Evolutionary conservation across 352 stramenopile genomes (phyloP).

Genomic region (Pythium dissimile): DNA sequence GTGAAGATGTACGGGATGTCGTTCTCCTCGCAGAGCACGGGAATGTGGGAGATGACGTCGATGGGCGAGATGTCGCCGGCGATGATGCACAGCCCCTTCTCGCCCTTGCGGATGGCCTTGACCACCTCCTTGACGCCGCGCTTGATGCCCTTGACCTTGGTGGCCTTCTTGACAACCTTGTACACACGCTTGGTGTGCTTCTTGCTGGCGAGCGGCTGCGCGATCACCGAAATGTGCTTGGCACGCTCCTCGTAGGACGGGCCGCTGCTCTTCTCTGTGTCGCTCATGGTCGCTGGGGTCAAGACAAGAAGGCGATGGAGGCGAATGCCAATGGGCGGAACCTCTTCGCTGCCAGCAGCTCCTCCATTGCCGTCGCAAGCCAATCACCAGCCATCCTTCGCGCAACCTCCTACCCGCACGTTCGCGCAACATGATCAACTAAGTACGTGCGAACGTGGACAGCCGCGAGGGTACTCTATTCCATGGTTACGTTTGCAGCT

Average conservation of each 20-base stretch:
- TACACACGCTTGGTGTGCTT: conserved; percentile 95
- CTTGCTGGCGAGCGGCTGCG: conserved; percentile 96
- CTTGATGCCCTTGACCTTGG: conserved; percentile 95
- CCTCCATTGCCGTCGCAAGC: conserved; percentile 4
- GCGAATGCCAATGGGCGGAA: not conserved
- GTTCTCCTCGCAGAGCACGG: conserved; percentile 98
- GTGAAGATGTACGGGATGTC: conserved; percentile 99
- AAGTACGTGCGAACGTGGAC: too few species aligned
- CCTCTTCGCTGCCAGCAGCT: conserved; percentile 5
- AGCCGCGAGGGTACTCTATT: too few species aligned
- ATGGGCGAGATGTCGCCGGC: conserved; percentile 99
- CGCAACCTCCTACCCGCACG: conserved; percentile 3
- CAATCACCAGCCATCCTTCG: conserved; percentile 8
- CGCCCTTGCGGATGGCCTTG: conserved; percentile 96
- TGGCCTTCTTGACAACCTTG: conserved; percentile 95
- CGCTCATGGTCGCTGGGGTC: conserved; percentile 45
- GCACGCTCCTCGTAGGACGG: conserved; percentile 80
- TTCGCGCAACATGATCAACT: conserved; percentile 7
- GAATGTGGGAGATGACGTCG: conserved; percentile 99
- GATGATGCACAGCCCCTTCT: conserved; percentile 98
- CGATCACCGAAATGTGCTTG: conserved; percentile 90
- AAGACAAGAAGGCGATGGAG: not conserved
- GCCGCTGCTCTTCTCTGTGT: conserved; percentile 54
- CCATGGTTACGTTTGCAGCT: too few species aligned
- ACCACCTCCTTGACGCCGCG: conserved; percentile 99